A percentile compares a stretch with the other conserved stretches of the same genome.
Evolutionary conservation across 2,329 filamentous ascomycete species (phyloP).

Genomic region (Aquanectria penicillioides): DNA sequence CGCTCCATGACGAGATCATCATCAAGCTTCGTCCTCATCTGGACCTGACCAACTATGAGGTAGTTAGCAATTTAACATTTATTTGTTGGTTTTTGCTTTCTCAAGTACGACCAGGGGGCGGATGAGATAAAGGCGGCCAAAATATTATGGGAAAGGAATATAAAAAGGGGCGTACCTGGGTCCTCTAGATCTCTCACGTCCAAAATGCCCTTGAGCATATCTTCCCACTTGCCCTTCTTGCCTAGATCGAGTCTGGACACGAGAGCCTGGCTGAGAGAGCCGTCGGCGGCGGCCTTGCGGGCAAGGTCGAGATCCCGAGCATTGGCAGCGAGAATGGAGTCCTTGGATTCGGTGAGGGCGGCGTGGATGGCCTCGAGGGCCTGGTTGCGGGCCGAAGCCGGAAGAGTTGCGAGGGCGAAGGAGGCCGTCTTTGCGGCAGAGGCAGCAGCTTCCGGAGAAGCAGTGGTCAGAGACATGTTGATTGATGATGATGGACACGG

Average conservation of each 20-base stretch:
- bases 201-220: conserved; percentile 95
- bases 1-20: conserved; percentile 86
- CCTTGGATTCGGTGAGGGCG: conserved; percentile 75
- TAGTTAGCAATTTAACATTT: not conserved
- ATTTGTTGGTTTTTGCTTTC: too few species aligned
- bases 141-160: not conserved
- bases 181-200: conserved; percentile 87
- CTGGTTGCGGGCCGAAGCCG: conserved; percentile 80
- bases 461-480: conserved; percentile 88
- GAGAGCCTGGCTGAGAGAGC: conserved; percentile 81
- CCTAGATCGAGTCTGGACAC: conserved; percentile 89
- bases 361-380: conserved; percentile 85
- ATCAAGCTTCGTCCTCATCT: conserved; percentile 85
- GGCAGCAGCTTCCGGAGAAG: conserved; percentile 81
- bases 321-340: conserved; percentile 87
- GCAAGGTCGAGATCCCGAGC: conserved; percentile 82
- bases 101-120: too few species aligned
- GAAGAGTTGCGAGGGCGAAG: conserved; percentile 82
- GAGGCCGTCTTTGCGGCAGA: conserved; percentile 83
- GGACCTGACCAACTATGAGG: conserved; percentile 79
- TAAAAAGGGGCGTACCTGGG: conserved; percentile 72
- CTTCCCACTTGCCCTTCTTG: conserved; percentile 91
- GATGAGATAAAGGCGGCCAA: too few species aligned
- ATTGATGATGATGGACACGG: not conserved
- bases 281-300: conserved; percentile 76